phyloP scores from a whole-genome alignment of 2,329 filamentous ascomycete genomes.

The Fusarium napiforme region DNA sequence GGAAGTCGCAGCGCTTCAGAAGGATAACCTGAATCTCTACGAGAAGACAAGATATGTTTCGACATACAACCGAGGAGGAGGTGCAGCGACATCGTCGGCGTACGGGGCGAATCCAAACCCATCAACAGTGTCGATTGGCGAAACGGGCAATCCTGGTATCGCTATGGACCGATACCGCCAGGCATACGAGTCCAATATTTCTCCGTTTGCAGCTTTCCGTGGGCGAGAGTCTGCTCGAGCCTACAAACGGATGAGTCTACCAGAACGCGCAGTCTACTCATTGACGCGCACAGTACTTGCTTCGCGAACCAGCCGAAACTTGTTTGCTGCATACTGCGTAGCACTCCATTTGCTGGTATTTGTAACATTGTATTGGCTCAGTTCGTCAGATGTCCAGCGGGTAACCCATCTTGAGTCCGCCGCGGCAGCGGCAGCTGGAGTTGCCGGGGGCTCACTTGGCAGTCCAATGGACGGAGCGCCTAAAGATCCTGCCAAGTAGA shows the following conservation, averaged over 20 bases:
- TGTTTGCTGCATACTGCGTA: slow-evolving; percentile 93
- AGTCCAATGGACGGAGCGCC: slow-evolving; percentile 44
- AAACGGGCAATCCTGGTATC: slow-evolving; percentile 68
- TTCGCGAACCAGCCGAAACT: slow-evolving; percentile 87
- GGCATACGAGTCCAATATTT: slow-evolving; percentile 94
- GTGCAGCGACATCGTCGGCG: slow-evolving; percentile 70
- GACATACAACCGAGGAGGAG: slow-evolving; percentile 82
- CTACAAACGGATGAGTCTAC: slow-evolving; percentile 91
- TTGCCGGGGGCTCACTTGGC: slow-evolving; percentile 51
- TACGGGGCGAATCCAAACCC: slow-evolving; percentile 79
- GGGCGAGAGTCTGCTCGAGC: slow-evolving; percentile 92
- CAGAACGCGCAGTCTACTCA: slow-evolving; percentile 89
- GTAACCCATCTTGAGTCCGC: slow-evolving; percentile 65
- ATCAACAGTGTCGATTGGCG: slow-evolving; percentile 71
- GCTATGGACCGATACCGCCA: slow-evolving; percentile 87
- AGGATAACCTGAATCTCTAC: slow-evolving; percentile 94
- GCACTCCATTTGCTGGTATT: slow-evolving; percentile 90
- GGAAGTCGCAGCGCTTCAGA: slow-evolving; percentile 91
- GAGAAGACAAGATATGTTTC: slow-evolving; percentile 98
- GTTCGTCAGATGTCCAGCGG: slow-evolving; percentile 73
- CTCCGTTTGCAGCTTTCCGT: slow-evolving; percentile 93
- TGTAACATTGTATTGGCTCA: slow-evolving; percentile 85
- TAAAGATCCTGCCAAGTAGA: slow-evolving; percentile 42
- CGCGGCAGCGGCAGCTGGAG: slow-evolving; percentile 57
- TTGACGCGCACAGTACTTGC: slow-evolving; percentile 91